Conservation (phyloP, 768 basidiomycete genomes). For the Clavaria fumosa region DNA sequence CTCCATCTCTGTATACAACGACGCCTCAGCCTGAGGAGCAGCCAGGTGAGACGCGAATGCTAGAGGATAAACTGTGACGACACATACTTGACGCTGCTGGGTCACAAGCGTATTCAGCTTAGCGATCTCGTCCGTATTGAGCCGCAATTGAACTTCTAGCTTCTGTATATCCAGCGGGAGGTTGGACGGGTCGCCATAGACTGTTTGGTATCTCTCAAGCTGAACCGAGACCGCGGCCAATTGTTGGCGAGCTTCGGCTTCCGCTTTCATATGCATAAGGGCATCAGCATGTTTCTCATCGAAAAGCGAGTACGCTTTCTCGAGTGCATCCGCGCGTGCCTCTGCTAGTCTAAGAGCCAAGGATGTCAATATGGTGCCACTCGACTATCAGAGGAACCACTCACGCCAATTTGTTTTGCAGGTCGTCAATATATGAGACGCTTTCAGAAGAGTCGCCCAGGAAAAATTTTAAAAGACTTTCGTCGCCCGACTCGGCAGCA, state of each 20-base stretch:
- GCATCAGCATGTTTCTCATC: slow-evolving; percentile 39
- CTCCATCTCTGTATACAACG: slow-evolving; percentile 75
- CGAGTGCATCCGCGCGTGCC: slow-evolving; percentile 31
- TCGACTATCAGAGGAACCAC: no score
- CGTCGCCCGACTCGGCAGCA: slow-evolving; percentile 57
- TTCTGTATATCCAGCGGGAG: slow-evolving; percentile 34
- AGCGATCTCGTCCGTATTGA: slow-evolving; percentile 57
- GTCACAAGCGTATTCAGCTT: slow-evolving; percentile 51
- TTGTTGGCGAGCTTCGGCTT: slow-evolving; percentile 34
- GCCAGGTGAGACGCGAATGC: slow-evolving; percentile 5
- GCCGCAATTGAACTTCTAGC: slow-evolving; percentile 39
- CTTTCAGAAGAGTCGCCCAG: slow-evolving; percentile 39
- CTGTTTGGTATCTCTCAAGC: slow-evolving; percentile 43
- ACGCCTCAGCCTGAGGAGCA: slow-evolving; percentile 46
- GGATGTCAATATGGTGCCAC: background rate
- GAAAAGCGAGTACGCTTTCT: slow-evolving; percentile 34
- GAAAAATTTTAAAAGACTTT: slow-evolving; percentile 61
- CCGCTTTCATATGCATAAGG: slow-evolving; percentile 30
- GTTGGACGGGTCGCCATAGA: slow-evolving; percentile 39
- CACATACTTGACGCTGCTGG: slow-evolving; percentile 48
- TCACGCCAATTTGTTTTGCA: slow-evolving; percentile 43
- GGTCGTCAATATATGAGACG: slow-evolving; percentile 30
- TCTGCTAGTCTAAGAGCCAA: slow-evolving; percentile 33
- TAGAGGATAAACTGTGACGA: no score
- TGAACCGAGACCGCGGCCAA: slow-evolving; percentile 30